Base-by-base conservation (phyloP, 805 yeast genomes). In the Lachancea thermotolerans region DNA sequence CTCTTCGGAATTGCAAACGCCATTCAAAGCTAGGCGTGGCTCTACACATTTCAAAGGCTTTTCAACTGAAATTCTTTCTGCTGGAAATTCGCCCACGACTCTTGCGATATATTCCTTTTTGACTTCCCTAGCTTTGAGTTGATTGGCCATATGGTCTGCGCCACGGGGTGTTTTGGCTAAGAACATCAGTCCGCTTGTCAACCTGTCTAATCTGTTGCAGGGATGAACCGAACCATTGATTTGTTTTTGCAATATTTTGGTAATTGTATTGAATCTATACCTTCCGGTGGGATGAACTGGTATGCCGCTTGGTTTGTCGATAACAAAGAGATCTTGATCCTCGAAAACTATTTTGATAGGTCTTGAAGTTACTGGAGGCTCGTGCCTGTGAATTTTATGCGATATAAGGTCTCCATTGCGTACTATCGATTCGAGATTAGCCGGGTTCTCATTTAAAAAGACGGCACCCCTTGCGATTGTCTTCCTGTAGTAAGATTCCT, bases 281-380 rank as follows among this genome's bases (percentile, higher is more conserved):
- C 90, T 67, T 0, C 98, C 99, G 0, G 96, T 84, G 3, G 99
- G 98, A 62, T 93, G 99, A 0, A 87, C 95, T 0, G 99, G 97
- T 2, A 93, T 74, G 0, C 99, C 97, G 3, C 93, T 76, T 0
- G 99, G 99, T 53, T 93, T 93, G 62, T 91, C 95, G 17, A 93
- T 82, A 2, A 85, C 95, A 4, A 93, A 71, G 17, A 88, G 60
- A 41, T 84, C 77, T 7, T 82, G 88, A 60, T 87, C 82, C 56
- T 89, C 86, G 58, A 72, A 74, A 0, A 90, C 84, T 18, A 86
- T 77, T 44, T 75, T 73, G 40, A 88, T 80, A 0, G 76, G 74
- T 37, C 70, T 57, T 45, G 67, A 48, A 44, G 83, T 65, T 2
- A 90, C 90, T 0, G 95, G 78, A 2, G 97, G 96, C 59, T 93